Conservation (phyloP, 495 filamentous ascomycete genomes). For the Penicillium odoratum region DNA sequence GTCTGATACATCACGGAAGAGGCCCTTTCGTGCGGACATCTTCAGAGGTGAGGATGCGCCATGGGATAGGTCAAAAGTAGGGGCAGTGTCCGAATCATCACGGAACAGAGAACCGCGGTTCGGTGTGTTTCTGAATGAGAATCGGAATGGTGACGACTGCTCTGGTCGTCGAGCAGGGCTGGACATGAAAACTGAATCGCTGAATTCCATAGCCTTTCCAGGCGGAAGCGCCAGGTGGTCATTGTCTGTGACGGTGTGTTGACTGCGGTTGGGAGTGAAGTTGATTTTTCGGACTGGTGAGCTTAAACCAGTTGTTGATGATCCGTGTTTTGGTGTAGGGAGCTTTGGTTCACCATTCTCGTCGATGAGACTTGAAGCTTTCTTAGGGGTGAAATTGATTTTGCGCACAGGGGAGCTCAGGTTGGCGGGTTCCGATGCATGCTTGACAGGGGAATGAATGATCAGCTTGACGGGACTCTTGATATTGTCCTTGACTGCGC, state of each 20-base stretch:
- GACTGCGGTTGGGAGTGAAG: slow-evolving; percentile 30
- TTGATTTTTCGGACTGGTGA: slow-evolving; percentile 37
- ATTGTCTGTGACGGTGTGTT: slow-evolving; percentile 21
- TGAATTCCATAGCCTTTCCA: slow-evolving; percentile 37
- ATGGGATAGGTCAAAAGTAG: slow-evolving; percentile 32
- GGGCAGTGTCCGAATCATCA: slow-evolving; percentile 13
- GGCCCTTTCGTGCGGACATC: too few species aligned
- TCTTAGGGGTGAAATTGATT: slow-evolving; percentile 40
- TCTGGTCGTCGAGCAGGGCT: slow-evolving; percentile 53
- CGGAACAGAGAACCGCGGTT: slow-evolving; percentile 29
- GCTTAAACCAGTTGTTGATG: slow-evolving; percentile 22
- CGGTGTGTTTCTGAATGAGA: slow-evolving; percentile 38
- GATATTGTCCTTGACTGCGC: slow-evolving; percentile 39
- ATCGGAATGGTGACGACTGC: slow-evolving; percentile 48
- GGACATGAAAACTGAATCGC: slow-evolving; percentile 41
- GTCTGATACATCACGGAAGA: neutral
- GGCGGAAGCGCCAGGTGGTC: slow-evolving; percentile 27
- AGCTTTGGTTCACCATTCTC: slow-evolving; percentile 39
- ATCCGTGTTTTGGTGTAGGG: slow-evolving; percentile 28
- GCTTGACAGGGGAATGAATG: slow-evolving; percentile 44
- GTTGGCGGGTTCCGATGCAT: slow-evolving; percentile 23
- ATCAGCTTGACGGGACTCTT: slow-evolving; percentile 30
- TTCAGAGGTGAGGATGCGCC: slow-evolving; percentile 19
- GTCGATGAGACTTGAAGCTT: slow-evolving; percentile 29
- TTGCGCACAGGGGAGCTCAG: slow-evolving; percentile 44